Evolutionary conservation across 1,139 yeast species (phyloP), one percentile per base, ranked within the genome.

Genomic region (Taphrina populina): DNA sequence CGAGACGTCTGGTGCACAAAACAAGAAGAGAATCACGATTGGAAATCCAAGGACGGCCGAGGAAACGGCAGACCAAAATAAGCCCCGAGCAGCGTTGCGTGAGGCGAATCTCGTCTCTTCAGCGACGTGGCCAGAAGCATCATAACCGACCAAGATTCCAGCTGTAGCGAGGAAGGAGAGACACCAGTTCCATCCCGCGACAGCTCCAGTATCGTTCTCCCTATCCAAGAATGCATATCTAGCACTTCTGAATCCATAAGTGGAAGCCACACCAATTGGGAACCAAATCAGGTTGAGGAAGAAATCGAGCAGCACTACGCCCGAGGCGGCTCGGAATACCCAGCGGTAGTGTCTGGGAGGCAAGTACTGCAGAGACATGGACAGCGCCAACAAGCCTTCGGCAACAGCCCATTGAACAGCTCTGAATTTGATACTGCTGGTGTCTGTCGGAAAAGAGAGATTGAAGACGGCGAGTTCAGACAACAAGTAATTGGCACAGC

Each of bases 61-160:
- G 6, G 72, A 76, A 11, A 75, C 61, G 56, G 82, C 81, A 5
- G 81, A 73, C 36, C 74, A 72, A 55, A 76, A 69, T 44, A 79
- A 78, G 32, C 85, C 86, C 35, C 75, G 68, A 13, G 87, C 84
- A 32, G 82, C 81, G 26, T 82, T 76, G 52, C 69, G 71, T 26
- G 78, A 71, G 10, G 86, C 84, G 64, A 78, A 74, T 43, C 71
- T 72, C 29, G 83, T 82, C 65, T 82, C 87, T 67, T 82, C 87
- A 23, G 82, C 75, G 75, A 81, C 78, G 67, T 82, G 87, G 45
- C 81, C 80, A 63, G 82, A 78, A 5, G 84, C 79, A 66, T 82
- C 87, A 64, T 80, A 81, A 0, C 83, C 81, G 43, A 65, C 61
- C 24, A 64, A 59, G 13, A 63, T 60, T 8, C 67, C 67, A 2